Evolutionary conservation across 176 grass and related monocot species (phyloP).

Genomic region (Panicum miliaceum): DNA sequence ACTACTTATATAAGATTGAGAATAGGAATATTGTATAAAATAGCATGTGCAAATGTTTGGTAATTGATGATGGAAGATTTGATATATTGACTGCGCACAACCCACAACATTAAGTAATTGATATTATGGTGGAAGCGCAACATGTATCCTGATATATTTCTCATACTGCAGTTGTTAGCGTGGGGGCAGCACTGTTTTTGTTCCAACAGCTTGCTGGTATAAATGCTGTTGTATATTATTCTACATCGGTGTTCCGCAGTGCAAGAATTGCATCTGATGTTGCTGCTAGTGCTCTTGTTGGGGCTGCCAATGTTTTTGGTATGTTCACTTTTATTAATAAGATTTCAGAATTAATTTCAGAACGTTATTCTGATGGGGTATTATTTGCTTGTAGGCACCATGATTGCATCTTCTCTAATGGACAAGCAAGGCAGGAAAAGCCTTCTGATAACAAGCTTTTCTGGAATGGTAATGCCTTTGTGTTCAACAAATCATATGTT

Average conservation of each 20-base stretch:
- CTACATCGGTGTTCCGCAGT: constrained; percentile 93
- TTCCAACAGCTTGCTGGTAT: constrained; percentile 99
- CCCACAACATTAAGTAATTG: background rate
- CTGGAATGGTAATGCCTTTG: constrained; percentile 81
- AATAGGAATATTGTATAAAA: background rate
- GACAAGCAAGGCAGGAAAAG: constrained; percentile 97
- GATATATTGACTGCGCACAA: background rate
- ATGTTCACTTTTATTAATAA: constrained; percentile 39
- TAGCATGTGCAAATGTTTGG: background rate
- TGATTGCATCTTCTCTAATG: constrained; percentile 97
- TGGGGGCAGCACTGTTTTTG: constrained; percentile 91
- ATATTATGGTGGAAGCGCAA: constrained; percentile 3
- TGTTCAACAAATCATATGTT: constrained; percentile 17
- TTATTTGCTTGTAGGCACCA: constrained; percentile 64
- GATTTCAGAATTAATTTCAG: constrained; percentile 23
- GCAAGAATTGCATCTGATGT: constrained; percentile 97
- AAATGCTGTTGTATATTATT: constrained; percentile 99
- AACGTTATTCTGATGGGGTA: constrained; percentile 33
- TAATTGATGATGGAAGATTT: background rate
- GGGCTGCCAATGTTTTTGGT: constrained; percentile 99
- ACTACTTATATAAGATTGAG: background rate
- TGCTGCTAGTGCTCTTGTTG: constrained; percentile 99
- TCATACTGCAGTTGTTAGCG: constrained; percentile 79
- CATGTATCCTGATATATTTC: constrained; percentile 27
- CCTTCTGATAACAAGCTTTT: constrained; percentile 94